Base-by-base conservation (phyloP, 805 yeast genomes). In the Metschnikowia amazonensis region DNA sequence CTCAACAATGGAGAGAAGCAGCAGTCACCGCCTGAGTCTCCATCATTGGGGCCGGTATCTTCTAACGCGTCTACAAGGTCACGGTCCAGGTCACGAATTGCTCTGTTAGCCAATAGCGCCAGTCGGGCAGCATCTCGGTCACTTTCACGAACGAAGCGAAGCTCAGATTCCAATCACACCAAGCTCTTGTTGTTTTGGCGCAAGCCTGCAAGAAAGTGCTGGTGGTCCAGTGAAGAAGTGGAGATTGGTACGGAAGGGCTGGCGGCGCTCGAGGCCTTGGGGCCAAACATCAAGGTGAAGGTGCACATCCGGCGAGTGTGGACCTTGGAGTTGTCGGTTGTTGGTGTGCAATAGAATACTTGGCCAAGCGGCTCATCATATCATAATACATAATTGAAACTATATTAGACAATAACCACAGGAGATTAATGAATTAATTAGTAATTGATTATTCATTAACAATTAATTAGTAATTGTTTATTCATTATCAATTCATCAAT, bases 131-230 rank as follows among this genome's bases (percentile, higher is more conserved):
- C 79, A 1, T 71, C 83, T 5, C 66, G 82, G 43, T 81, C 88
- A 1, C 70, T 80, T 28, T 79, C 84, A 4, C 69, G 79, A 48
- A 72, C 80, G 10, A 58, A 50, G 53, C 67, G 53, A 57, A 65
- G 47, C 60, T 66, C 49, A 52, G 80, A 73, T 60, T 65, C 55
- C 20, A 69, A 63, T 53, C 71, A 68, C 37, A 67, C 71, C 4
- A 94, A 94, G 64, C 74, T 94, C 42, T 72, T 94, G 30, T 69
- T 94, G 43, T 94, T 94, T 61, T 94, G 99, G 98, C 78, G 96
- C 51, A 94, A 94, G 62, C 99, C 99, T 1, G 99, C 99, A 2
- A 78, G 98, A 60, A 94, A 94, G 62, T 94, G 99, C 69, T 94
- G 99, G 99, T 94, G 99, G 99, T 76, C 87, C 5, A 80, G 81